Percentiles rank a stretch among this genome's conserved stretches.
phyloP scores from a whole-genome alignment of 768 basidiomycete species.

The Tulasnella sp. region DNA sequence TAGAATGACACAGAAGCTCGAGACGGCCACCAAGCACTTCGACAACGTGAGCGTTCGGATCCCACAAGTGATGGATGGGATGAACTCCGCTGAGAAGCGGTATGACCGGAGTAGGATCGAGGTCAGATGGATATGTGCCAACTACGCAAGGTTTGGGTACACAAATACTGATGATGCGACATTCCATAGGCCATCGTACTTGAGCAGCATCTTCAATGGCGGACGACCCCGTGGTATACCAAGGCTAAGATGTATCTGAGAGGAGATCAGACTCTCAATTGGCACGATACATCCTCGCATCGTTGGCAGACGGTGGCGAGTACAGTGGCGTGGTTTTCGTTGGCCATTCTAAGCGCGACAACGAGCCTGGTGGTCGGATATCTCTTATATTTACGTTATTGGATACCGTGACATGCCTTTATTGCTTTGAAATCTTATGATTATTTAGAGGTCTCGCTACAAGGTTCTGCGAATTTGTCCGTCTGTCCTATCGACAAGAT shows the following conservation, averaged over 20 bases:
- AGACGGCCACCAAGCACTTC: not conserved
- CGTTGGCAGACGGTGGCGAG: conserved; percentile 1
- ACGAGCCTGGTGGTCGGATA: too few species aligned
- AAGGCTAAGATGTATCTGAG: not conserved
- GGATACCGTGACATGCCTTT: too few species aligned
- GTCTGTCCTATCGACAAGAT: too few species aligned
- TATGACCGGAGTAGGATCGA: not conserved
- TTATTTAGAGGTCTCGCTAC: too few species aligned
- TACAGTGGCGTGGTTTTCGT: conserved; percentile 1
- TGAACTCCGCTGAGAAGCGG: not conserved
- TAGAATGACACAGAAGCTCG: conserved; percentile 3
- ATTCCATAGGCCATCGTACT: not conserved
- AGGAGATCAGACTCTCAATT: conserved; percentile 5
- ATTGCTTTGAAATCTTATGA: too few species aligned
- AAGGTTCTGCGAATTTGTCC: too few species aligned
- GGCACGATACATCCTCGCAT: conserved; percentile 11
- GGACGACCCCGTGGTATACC: conserved; percentile 10
- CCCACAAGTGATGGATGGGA: not conserved
- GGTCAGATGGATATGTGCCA: not conserved
- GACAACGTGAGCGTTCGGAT: not conserved
- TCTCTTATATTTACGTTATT: too few species aligned
- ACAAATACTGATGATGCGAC: not conserved
- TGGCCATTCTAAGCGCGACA: not conserved
- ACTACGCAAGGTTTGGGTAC: not conserved
- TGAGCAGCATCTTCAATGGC: conserved; percentile 5